Percentiles rank a stretch among this genome's conserved stretches.
Conservation (phyloP, 306 rosid species). For the Rubus idaeus region DNA sequence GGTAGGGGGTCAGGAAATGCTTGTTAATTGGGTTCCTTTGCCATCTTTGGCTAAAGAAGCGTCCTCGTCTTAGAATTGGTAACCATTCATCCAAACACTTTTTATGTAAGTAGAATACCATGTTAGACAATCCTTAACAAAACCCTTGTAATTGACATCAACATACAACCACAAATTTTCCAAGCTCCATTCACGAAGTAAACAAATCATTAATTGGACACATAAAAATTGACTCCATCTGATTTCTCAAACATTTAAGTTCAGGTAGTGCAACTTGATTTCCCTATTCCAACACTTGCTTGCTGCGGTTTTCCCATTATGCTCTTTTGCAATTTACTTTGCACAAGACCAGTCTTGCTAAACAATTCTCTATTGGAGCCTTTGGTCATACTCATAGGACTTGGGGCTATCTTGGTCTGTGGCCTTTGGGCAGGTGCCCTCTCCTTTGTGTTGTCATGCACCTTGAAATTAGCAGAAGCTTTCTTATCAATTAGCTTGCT, state of each 20-base stretch:
- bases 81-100: too few species aligned
- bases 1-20: too few species aligned
- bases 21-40: too few species aligned
- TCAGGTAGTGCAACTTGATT: constrained; percentile 10
- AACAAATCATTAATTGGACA: constrained; percentile 14
- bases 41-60: too few species aligned
- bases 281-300: constrained; percentile 2
- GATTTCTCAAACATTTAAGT: not conserved
- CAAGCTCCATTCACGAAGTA: not conserved
- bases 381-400: constrained; percentile 14
- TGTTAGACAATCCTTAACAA: too few species aligned
- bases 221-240: not conserved
- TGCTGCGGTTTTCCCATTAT: constrained; percentile 3
- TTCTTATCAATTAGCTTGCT: constrained; percentile 28
- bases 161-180: not conserved
- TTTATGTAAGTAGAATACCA: too few species aligned
- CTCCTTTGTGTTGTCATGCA: constrained; percentile 23
- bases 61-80: too few species aligned
- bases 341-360: not conserved
- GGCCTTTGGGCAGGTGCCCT: constrained; percentile 1
- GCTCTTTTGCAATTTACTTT: constrained; percentile 1
- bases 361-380: not conserved
- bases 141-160: too few species aligned
- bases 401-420: constrained; percentile 18
- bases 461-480: constrained; percentile 12